Evolutionary conservation across 2,329 filamentous ascomycete species (phyloP), one percentile per base, ranked within the genome.

Genomic region (Alternaria ventricosa): DNA sequence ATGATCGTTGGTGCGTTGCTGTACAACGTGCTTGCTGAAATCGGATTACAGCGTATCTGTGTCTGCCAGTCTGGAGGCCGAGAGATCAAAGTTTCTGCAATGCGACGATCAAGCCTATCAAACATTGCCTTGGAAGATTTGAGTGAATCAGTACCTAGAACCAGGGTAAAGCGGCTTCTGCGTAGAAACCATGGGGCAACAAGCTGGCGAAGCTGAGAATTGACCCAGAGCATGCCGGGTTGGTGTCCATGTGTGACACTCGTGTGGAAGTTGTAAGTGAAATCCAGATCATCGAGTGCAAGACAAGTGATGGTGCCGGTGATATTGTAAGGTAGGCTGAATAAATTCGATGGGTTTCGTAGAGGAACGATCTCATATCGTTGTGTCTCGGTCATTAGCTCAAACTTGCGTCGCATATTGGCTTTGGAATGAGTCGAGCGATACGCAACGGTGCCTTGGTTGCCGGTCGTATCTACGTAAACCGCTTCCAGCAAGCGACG

Each of bases 61-160:
- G n/a, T n/a, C n/a, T n/a, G n/a, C n/a, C n/a, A n/a, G n/a, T n/a
- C n/a, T n/a, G n/a, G n/a, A n/a, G n/a, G n/a, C n/a, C n/a, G n/a
- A n/a, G n/a, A n/a, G n/a, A n/a, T n/a, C n/a, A n/a, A n/a, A n/a
- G n/a, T n/a, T n/a, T n/a, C n/a, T n/a, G 15, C 2, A 6, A 41
- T 2, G 9, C 8, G 15, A 41, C 4, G 1, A 6, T 18, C 36
- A 1, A 41, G 36, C 10, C 3, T 41, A 5, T 18, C 1, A 4
- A 41, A 41, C 36, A 18, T 18, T 11, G 15, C 9, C 5, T 18
- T 18, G 4, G 36, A 6, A 0, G 36, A 6, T 6, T 10, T 5
- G 3, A 6, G 0, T 0, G 36, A 18, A 0, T 6, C 3, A 41
- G 36, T 6, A 41, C 1, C 4, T 0, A 41, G 9, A 1, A 41